Evolutionary conservation across 345 rosid genomes (phyloP).

Genomic region (Mallotus nudiflorus): DNA sequence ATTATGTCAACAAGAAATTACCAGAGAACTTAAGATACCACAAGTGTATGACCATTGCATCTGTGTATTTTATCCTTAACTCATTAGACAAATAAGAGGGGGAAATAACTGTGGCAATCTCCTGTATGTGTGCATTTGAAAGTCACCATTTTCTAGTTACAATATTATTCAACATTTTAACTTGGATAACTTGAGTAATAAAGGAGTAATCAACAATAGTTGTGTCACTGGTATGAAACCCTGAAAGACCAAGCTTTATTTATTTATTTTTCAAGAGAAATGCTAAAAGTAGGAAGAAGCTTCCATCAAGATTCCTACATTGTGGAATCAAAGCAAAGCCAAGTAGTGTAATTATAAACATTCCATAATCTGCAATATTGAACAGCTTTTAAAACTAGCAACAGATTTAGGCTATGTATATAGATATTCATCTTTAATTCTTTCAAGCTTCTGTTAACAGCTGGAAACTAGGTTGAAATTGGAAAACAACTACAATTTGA

Average conservation of each 20-base stretch:
- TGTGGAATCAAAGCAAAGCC: background rate
- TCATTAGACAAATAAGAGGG: background rate
- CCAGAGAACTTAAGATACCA: constrained; percentile 92
- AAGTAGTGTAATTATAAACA: background rate
- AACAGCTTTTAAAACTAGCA: background rate
- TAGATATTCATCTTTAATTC: too few species aligned
- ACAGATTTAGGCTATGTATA: too few species aligned
- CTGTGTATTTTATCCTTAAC: background rate
- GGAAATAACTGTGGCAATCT: background rate
- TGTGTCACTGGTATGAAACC: background rate
- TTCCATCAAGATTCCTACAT: background rate
- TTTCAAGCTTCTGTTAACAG: too few species aligned
- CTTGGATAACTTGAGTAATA: background rate
- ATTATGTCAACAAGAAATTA: constrained; percentile 67
- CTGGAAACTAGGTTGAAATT: too few species aligned
- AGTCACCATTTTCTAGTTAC: background rate
- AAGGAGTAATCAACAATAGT: background rate
- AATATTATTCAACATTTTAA: background rate
- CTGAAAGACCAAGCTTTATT: background rate
- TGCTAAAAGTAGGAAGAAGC: background rate
- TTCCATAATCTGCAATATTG: background rate
- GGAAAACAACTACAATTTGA: too few species aligned
- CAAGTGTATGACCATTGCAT: constrained; percentile 45
- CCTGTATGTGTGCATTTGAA: background rate
- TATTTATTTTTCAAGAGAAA: background rate